phyloP scores from a whole-genome alignment of 2,329 filamentous ascomycete species.

The Purpureocillium takamizusanense region DNA sequence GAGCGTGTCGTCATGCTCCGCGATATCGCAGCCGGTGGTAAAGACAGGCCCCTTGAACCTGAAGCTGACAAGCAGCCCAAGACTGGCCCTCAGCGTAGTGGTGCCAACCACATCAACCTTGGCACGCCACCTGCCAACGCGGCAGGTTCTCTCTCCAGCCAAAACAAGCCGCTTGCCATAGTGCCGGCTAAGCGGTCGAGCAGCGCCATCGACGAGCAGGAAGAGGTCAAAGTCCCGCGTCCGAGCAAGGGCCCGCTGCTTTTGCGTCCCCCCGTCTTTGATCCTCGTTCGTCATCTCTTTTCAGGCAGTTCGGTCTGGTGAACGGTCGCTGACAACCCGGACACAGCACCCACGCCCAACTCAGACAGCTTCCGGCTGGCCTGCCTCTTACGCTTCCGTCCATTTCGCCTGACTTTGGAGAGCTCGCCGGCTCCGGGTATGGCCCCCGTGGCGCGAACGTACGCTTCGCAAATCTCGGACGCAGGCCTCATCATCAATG shows the following conservation, averaged over 20 bases:
- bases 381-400: conserved; percentile 7
- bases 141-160: neutral
- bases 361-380: conserved; percentile 6
- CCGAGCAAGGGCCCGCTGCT: neutral
- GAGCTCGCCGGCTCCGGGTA: neutral
- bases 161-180: no score
- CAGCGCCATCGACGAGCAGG: neutral
- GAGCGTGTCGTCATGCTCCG: conserved; percentile 15
- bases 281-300: conserved; percentile 1
- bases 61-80: neutral
- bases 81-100: neutral
- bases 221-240: conserved; percentile 1
- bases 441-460: neutral
- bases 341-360: conserved; percentile 5
- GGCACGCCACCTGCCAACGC: neutral
- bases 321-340: no score
- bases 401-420: conserved; percentile 7
- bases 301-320: no score
- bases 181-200: neutral
- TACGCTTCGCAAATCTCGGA: conserved; percentile 4
- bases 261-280: neutral
- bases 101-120: neutral
- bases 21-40: conserved; percentile 4
- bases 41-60: conserved; percentile 1
- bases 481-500: conserved; percentile 9